Percentiles rank a stretch among this genome's conserved stretches.
Evolutionary conservation across 768 basidiomycete genomes (phyloP).

Genomic region (Suillus brevipes): DNA sequence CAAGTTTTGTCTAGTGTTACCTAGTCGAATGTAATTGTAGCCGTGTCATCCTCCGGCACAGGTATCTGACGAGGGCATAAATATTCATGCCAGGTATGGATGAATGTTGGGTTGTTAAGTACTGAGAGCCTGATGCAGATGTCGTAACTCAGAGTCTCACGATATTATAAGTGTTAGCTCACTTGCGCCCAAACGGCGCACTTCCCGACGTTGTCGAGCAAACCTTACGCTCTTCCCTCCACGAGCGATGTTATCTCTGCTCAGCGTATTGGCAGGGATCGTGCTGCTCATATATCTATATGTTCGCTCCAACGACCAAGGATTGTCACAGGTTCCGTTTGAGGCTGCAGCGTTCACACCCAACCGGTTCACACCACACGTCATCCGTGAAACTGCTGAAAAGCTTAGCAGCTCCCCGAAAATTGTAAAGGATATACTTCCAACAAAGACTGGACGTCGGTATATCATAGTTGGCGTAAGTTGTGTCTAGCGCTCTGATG

Average conservation of each 20-base stretch:
- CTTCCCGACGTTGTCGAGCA: background rate
- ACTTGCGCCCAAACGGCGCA: background rate
- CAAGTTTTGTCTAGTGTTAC: background rate
- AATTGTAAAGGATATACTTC: slow-evolving; percentile 47
- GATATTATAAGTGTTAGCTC: too few species aligned
- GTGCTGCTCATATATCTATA: slow-evolving; percentile 33
- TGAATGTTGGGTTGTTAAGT: too few species aligned
- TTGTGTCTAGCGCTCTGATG: background rate
- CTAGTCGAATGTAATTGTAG: background rate
- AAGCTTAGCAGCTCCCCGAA: slow-evolving; percentile 36
- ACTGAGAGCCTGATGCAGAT: background rate
- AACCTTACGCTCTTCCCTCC: background rate
- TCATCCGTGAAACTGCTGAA: slow-evolving; percentile 41
- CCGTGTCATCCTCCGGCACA: background rate
- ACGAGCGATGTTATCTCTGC: slow-evolving; percentile 18
- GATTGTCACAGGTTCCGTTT: slow-evolving; percentile 50
- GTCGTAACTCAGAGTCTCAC: background rate
- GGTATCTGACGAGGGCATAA: background rate
- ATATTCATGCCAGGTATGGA: too few species aligned
- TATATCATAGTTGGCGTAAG: slow-evolving; percentile 77
- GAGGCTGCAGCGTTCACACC: slow-evolving; percentile 53
- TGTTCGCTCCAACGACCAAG: slow-evolving; percentile 52
- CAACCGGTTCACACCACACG: slow-evolving; percentile 45
- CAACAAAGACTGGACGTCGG: slow-evolving; percentile 67
- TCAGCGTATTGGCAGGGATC: slow-evolving; percentile 13